Percentiles rank a stretch among this genome's conserved stretches.
Evolutionary conservation across 192 early-diverging fungal species (phyloP).

Genomic region (Coemansia sp.): DNA sequence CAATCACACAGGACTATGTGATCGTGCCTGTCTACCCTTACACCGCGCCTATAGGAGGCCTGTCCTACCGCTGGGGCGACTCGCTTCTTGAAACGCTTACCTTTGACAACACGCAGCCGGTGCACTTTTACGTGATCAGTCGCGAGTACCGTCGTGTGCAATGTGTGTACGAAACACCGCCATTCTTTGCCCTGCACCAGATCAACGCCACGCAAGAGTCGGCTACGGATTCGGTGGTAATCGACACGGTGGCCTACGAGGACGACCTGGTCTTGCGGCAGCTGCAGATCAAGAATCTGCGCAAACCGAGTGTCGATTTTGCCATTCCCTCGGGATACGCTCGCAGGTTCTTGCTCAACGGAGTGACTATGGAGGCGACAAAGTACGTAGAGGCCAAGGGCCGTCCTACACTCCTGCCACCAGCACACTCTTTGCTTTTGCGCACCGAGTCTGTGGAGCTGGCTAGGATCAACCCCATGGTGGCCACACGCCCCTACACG

Average conservation of each 20-base stretch:
- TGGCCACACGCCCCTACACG: conserved; percentile 45
- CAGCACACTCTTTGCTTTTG: conserved; percentile 33
- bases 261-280: conserved; percentile 61
- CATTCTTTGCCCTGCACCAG: conserved; percentile 66
- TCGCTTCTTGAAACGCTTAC: conserved; percentile 67
- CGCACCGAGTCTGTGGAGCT: conserved; percentile 53
- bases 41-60: conserved; percentile 56
- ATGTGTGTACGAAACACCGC: conserved; percentile 62
- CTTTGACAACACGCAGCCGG: conserved; percentile 58
- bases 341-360: conserved; percentile 59
- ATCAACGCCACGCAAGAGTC: conserved; percentile 69
- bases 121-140: conserved; percentile 70
- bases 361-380: conserved; percentile 59
- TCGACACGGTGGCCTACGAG: conserved; percentile 63
- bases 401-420: conserved; percentile 12
- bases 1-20: conserved; percentile 68
- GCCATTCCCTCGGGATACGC: conserved; percentile 53
- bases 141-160: conserved; percentile 62
- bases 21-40: conserved; percentile 68
- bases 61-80: conserved; percentile 66
- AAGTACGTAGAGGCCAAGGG: conserved; percentile 44
- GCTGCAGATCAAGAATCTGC: conserved; percentile 54
- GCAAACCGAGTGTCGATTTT: conserved; percentile 39
- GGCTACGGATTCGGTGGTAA: conserved; percentile 56
- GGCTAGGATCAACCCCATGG: conserved; percentile 52